Base-by-base conservation (phyloP, 352 stramenopile genomes). In the Pythium biforme region DNA sequence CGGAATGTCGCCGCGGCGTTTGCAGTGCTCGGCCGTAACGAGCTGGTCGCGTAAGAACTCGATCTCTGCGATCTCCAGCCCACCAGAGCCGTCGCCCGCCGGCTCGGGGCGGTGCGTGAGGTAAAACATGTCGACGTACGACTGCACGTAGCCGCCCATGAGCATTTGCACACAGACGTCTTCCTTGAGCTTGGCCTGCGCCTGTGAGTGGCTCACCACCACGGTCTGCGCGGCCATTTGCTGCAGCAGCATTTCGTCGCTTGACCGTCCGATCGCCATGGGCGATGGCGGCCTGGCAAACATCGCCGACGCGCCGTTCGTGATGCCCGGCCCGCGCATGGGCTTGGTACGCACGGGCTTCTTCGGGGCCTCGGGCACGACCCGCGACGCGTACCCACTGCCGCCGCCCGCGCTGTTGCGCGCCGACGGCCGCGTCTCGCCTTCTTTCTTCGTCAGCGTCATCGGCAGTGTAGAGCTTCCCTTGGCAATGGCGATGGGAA, bases 91-190 rank as follows among this genome's bases (percentile, higher is more conserved):
- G 1, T 48, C 47, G 0, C 55, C 27, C 4, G 74, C 23, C 17
- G 51, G 52, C 14, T 59, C 47, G 25, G 39, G 39, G 41, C 89
- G 84, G 65, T 98, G 90, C 17, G 85, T 95, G 20, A 98, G 83
- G 75, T 98, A 97, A 63, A 97, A 98, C 43, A 98, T 83, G 70
- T 98, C 93, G n/a, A 98, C 90, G 62, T 87, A 98, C 9, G 86
- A 95, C 69, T 98, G 92, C 39, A 98, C 92, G 68, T 96, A 96
- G 31, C 93, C 93, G 23, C 77, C 74, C 63, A 89, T 79, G 14
- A 98, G 78, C 55, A 98, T 83, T 47, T 95, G 79, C 48, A 92
- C 86, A 59, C 89, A 97, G 7, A 92, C 73, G 17, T 88, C 74
- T 61, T 92, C 81, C 59, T 89, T 88, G 54, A 89, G 75, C 45